phyloP scores from a whole-genome alignment of 2,329 filamentous ascomycete species.

The Kalaharituber pfeilii region DNA sequence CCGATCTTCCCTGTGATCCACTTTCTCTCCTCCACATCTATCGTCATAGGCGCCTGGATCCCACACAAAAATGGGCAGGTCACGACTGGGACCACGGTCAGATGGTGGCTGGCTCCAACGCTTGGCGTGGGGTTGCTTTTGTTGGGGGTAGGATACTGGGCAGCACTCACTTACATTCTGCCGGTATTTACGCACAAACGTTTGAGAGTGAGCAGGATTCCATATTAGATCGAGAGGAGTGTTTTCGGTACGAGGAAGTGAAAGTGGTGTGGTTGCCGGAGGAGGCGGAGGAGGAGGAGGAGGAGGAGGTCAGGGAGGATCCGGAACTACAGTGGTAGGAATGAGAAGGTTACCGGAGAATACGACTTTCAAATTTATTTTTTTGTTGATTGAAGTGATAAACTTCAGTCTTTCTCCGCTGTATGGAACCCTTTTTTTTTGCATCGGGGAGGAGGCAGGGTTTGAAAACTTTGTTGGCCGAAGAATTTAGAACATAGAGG shows the following conservation, averaged over 20 bases:
- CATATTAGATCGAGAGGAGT: background rate
- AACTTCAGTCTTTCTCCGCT: too few species aligned
- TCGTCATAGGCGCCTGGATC: constrained; percentile 8
- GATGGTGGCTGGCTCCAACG: constrained; percentile 13
- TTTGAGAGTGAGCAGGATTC: background rate
- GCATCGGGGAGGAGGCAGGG: too few species aligned
- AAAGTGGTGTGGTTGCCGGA: background rate
- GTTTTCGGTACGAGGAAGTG: background rate
- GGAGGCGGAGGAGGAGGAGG: background rate
- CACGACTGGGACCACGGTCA: background rate
- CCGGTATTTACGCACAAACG: constrained; percentile 1
- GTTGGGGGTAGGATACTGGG: constrained; percentile 17
- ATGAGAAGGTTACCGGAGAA: too few species aligned
- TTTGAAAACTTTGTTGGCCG: too few species aligned
- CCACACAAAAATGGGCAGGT: constrained; percentile 3
- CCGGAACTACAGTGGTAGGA: background rate
- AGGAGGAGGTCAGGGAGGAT: background rate
- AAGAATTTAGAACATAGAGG: too few species aligned
- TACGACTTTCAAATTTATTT: too few species aligned
- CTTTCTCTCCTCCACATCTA: constrained; percentile 12
- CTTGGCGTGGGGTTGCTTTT: constrained; percentile 12
- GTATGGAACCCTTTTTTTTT: too few species aligned
- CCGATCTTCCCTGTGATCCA: constrained; percentile 14
- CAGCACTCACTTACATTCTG: constrained; percentile 11
- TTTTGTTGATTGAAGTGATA: too few species aligned